A percentile compares a stretch with the other conserved stretches of the same genome.
These are phyloP conservation scores for Zymoseptoria passerinii DNA, from an alignment of 2,329 filamentous ascomycete species.

Conservation along the genomic window DNA sequence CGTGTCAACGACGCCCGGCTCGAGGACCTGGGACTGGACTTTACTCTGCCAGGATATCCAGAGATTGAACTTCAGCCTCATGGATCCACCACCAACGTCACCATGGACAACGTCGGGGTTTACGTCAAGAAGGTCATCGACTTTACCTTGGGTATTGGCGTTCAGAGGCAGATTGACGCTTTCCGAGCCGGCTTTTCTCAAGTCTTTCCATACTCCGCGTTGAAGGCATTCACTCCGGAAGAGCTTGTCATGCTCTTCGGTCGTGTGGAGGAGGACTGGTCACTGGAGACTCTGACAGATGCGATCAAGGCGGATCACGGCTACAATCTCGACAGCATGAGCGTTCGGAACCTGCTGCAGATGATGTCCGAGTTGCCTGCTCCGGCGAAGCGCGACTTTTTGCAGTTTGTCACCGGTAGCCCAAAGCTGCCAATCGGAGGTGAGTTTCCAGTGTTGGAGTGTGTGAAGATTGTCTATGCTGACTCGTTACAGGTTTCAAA, in stretches of 20 bases:
- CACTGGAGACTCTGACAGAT: conserved; percentile 92
- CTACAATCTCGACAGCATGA: conserved; percentile 97
- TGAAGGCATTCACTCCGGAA: conserved; percentile 88
- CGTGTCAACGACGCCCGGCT: conserved; percentile 67
- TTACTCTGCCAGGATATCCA: conserved; percentile 87
- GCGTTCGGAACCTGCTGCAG: conserved; percentile 84
- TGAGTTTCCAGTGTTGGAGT: conserved; percentile 41
- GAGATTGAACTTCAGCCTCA: conserved; percentile 71
- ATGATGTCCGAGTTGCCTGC: conserved; percentile 81
- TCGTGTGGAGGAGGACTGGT: conserved; percentile 90
- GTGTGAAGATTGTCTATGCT: background rate
- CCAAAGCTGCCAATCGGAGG: conserved; percentile 97
- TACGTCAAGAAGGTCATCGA: conserved; percentile 89
- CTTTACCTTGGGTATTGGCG: conserved; percentile 80
- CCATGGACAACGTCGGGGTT: conserved; percentile 79
- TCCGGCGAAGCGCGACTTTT: conserved; percentile 76
- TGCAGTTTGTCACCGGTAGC: conserved; percentile 96
- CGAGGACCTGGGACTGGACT: conserved; percentile 85
- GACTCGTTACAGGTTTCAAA: conserved; percentile 66
- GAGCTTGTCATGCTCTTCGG: conserved; percentile 95
- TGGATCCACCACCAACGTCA: conserved; percentile 67
- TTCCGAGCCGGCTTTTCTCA: conserved; percentile 88
- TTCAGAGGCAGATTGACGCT: conserved; percentile 80
- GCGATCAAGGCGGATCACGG: conserved; percentile 98
- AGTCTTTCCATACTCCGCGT: conserved; percentile 88